Conservation (phyloP, 1,284 basidiomycete species). For the Inonotus obliquus region DNA sequence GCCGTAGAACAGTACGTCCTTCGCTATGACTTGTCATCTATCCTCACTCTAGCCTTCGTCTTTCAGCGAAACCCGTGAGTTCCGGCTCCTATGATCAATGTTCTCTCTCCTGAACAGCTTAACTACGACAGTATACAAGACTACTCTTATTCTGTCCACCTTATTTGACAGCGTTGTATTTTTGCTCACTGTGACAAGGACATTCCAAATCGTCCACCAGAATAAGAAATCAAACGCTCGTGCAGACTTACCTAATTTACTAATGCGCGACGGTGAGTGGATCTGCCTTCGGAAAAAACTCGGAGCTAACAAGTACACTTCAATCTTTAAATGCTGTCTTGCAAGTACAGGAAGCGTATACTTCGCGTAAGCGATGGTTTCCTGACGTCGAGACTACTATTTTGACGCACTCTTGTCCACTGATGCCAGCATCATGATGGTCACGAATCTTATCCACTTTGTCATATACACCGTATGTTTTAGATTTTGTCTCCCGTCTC, state of each 20-base stretch:
- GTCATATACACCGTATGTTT: not conserved
- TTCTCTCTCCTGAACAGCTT: not conserved
- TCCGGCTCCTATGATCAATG: not conserved
- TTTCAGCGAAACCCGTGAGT: slow-evolving; percentile 3
- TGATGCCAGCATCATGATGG: slow-evolving; percentile 10
- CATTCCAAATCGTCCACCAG: not conserved
- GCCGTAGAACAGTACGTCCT: not conserved
- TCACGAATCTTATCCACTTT: slow-evolving; percentile 4
- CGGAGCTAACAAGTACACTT: not conserved
- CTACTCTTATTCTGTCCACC: not conserved
- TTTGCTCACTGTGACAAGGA: slow-evolving; percentile 7
- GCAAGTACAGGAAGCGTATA: slow-evolving; percentile 11
- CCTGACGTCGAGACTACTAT: not conserved
- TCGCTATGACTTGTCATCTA: not conserved
- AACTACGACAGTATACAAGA: slow-evolving; percentile 5
- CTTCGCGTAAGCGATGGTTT: slow-evolving; percentile 1
- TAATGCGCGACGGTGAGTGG: slow-evolving; percentile 15
- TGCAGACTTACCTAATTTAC: not conserved
- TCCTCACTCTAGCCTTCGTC: not conserved
- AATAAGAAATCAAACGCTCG: not conserved
- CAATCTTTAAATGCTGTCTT: not conserved
- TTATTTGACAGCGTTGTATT: slow-evolving; percentile 11
- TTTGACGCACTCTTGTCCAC: not conserved
- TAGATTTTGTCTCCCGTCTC: not conserved
- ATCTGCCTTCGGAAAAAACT: not conserved